Base-by-base conservation (phyloP, 345 rosid genomes). In the Kernera saxatilis region DNA sequence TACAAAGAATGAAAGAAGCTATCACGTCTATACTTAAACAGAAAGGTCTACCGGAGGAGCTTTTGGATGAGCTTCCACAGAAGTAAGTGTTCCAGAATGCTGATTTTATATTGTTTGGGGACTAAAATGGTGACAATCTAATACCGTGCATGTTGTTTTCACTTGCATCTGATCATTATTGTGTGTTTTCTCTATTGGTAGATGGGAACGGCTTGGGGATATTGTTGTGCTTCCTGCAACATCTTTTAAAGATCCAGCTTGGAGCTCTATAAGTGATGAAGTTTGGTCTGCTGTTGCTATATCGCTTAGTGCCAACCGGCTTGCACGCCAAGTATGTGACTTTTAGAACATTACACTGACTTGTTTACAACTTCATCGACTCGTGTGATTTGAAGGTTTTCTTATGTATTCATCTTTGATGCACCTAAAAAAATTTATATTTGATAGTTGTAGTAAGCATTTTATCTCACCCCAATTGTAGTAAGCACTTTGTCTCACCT, bases 161-260 rank as follows among this genome's bases (percentile, higher is more conserved):
- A 1, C 46, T 59, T 71, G 19, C 54, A 43, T 64, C 63, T 79
- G 26, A 57, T 37, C 30, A 48, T 5, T 41, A 29, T 43, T 39
- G 6, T 73, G 44, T 59, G 45, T 67, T 54, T 18, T 17, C 45
- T 32, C 26, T 69, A 17, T 5, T 45, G 27, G 74, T 84, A 93
- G 96, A 79, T 93, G 97, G 98, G 98, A 89, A 58, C 81, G 88
- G 50, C 87, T 89, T 48, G 94, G 94, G 51, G 93, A 93, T 83
- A 85, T 93, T 67, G 82, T 86, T 79, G 92, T 93, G 74, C 89
- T 93, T 69, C 96, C 97, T 3, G 81, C 72, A 63, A 78, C 90
- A 65, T 89, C 90, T 48, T 93, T 91, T 78, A 84, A 55, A 74
- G 96, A 93, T 82, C 91, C 87, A 64, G 43, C 77, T 15, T 89